Evolutionary conservation across 257 asterid species (phyloP), one percentile per base, ranked within the genome.

Genomic region (Lantana camara): DNA sequence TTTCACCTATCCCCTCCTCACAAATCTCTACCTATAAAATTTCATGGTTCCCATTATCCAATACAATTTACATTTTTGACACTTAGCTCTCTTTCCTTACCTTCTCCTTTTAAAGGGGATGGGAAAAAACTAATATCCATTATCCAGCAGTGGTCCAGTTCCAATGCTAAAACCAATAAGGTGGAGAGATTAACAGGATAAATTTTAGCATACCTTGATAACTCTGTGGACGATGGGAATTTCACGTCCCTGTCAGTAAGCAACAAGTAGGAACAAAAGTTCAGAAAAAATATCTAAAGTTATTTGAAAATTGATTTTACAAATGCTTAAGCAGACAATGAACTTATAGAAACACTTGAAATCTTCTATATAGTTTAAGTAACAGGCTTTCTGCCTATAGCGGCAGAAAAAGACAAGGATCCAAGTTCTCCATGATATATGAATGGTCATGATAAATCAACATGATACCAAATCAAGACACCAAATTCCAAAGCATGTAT

Each of bases 161-260:
- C 17, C 11, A 38, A 41, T 53, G 55, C 58, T 66, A 65, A 58
- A 19, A 40, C 14, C 47, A 13, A 37, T 35, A 40, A 27, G 15
- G 35, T 37, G 45, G 27, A 10, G 11, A 6, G 41, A 17, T 11
- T 44, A 37, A 45, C 22, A 73, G 27, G 17, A 35, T 20, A 57
- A 14, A 41, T 21, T 20, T 35, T 10, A 45, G 48, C 59, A 48
- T 64, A 86, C 99, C 97, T 90, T 90, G 73, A 94, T 94, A 55
- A 90, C 99, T 76, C 99, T 83, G 74, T 94, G 99, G 59, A 94
- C 99, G 21, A 94, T 94, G 40, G 99, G 99, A 88, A 94, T 94
- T 81, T 94, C 98, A 42, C 99, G 96, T 12, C 96, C 98, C 99
- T 94, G 83, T 57, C 66, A 70, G 37, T 29, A 73, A 69, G 62